phyloP scores from a whole-genome alignment of 1,139 yeast species.

The Pichia sp. region DNA sequence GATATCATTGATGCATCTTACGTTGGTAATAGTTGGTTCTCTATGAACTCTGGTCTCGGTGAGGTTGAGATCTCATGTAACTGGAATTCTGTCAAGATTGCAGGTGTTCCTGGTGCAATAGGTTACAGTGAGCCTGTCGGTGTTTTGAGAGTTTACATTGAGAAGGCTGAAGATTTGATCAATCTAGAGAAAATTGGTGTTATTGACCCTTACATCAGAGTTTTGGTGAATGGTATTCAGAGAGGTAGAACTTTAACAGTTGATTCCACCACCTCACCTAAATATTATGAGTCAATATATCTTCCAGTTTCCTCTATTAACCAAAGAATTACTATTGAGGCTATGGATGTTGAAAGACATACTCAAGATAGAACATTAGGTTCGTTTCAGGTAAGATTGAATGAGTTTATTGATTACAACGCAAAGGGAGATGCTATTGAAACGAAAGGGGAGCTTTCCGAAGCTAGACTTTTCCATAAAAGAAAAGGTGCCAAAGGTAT shows the following conservation, averaged over 20 bases:
- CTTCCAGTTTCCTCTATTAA: conserved; percentile 75
- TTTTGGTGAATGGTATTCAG: conserved; percentile 70
- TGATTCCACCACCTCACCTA: conserved; percentile 69
- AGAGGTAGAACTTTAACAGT: conserved; percentile 73
- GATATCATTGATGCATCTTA: conserved; percentile 73
- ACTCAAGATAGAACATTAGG: conserved; percentile 86
- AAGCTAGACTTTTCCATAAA: conserved; percentile 59
- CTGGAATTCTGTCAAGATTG: conserved; percentile 85
- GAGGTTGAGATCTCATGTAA: conserved; percentile 62
- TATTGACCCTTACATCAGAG: conserved; percentile 85
- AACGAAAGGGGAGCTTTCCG: conserved; percentile 52
- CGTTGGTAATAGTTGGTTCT: conserved; percentile 74
- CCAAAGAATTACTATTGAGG: conserved; percentile 80
- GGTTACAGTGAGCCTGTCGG: conserved; percentile 94
- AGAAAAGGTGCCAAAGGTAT: conserved; percentile 77
- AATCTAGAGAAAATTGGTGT: conserved; percentile 87
- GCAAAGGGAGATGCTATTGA: conserved; percentile 64
- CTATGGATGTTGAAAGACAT: conserved; percentile 80
- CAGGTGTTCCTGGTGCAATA: conserved; percentile 56
- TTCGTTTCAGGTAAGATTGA: conserved; percentile 62
- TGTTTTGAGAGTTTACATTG: conserved; percentile 70
- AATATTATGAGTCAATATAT: conserved; percentile 80
- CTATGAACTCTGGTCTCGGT: conserved; percentile 60
- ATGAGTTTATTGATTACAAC: conserved; percentile 63
- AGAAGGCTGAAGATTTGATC: conserved; percentile 66